Conservation (phyloP, 441 rosid species). For the Euphorbia celastroides region DNA sequence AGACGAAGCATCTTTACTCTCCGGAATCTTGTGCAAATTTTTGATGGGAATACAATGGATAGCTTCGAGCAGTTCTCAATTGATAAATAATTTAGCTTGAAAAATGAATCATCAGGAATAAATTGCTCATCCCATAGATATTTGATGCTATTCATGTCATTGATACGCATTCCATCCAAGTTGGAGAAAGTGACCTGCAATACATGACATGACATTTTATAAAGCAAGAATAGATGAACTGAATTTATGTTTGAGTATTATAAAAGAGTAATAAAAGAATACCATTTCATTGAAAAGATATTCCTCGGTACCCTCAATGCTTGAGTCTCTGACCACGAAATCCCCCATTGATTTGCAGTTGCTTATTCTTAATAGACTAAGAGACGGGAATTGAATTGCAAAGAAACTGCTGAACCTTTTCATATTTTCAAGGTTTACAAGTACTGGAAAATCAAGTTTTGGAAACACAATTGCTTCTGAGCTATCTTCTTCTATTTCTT, state of each 20-base stretch:
- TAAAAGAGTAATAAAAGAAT: too few relatives aligned
- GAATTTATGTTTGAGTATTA: too few relatives aligned
- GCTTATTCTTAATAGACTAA: too few relatives aligned
- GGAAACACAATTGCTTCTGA: not conserved
- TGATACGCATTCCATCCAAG: not conserved
- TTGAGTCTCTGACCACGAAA: too few relatives aligned
- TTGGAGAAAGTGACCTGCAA: not conserved
- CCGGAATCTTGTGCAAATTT: not conserved
- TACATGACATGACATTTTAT: too few relatives aligned
- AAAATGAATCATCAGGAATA: not conserved
- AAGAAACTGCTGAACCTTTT: not conserved
- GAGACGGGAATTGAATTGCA: not conserved
- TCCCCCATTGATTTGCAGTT: not conserved
- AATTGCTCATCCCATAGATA: constrained; percentile 1
- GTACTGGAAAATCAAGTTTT: not conserved
- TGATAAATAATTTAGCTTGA: not conserved
- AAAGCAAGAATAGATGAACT: not conserved
- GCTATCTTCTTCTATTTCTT: not conserved
- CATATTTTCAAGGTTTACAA: not conserved
- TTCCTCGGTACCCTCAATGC: too few relatives aligned
- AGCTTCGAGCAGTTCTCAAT: not conserved
- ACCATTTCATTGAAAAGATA: too few relatives aligned
- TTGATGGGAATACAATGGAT: too few relatives aligned
- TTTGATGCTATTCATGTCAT: not conserved
- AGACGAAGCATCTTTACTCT: not conserved